These are phyloP conservation scores for Solanum peruvianum DNA, from an alignment of 257 asterid genomes.

Conservation along the genomic window DNA sequence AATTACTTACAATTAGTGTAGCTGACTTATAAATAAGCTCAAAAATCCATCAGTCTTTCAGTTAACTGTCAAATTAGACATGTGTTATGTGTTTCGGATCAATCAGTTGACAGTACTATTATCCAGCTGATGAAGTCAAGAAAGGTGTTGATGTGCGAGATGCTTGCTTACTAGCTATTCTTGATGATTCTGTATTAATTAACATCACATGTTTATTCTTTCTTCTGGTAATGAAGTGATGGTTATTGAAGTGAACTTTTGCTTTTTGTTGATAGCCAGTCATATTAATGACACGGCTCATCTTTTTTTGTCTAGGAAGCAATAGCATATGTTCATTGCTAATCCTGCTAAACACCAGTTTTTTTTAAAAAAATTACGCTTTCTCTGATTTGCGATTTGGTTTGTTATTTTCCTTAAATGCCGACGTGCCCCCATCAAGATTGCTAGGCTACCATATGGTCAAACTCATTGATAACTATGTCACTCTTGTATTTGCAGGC, in stretches of 20 bases:
- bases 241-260: neutral
- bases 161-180: neutral
- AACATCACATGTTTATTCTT: neutral
- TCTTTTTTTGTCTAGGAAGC: neutral
- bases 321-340: neutral
- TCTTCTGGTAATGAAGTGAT: neutral
- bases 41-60: neutral
- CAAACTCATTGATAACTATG: neutral
- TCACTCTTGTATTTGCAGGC: conserved; percentile 38
- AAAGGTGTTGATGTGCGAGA: neutral
- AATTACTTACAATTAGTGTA: neutral
- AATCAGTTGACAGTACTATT: neutral
- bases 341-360: neutral
- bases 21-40: neutral
- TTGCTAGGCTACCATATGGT: neutral
- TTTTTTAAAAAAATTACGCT: neutral
- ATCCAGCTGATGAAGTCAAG: neutral
- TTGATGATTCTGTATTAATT: neutral
- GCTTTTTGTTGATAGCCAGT: neutral
- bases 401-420: neutral
- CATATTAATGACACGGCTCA: neutral
- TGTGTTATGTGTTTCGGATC: neutral
- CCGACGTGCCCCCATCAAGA: neutral
- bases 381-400: neutral
- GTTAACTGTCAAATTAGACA: neutral